Percentiles rank a stretch among this genome's conserved stretches.
These are phyloP conservation scores for Wickerhamomyces strasburgensis DNA, from an alignment of 805 yeast genomes.

Conservation along the genomic window DNA sequence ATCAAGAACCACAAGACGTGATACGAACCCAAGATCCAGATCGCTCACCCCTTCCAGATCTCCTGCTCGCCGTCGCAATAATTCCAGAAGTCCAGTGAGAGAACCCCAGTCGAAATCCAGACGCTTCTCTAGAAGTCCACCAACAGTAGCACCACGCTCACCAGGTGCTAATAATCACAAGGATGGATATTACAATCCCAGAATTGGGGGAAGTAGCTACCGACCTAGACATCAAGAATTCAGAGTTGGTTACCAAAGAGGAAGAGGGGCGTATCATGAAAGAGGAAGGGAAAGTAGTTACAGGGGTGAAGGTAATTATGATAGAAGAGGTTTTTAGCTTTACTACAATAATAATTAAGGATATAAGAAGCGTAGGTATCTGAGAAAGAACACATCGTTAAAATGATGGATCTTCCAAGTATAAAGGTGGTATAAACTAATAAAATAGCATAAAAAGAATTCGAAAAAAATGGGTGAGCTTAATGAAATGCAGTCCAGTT, in stretches of 20 bases:
- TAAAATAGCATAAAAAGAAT: slow-evolving; percentile 3
- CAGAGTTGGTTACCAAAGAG: not conserved
- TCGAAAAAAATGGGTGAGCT: slow-evolving; percentile 1
- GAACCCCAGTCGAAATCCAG: slow-evolving; percentile 1
- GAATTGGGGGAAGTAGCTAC: not conserved
- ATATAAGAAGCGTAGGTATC: no score
- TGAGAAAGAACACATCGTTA: no score
- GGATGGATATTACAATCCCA: not conserved
- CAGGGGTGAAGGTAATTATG: not conserved
- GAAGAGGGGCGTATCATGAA: not conserved
- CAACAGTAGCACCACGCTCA: slow-evolving; percentile 19
- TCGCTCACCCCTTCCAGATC: slow-evolving; percentile 5
- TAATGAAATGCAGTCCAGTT: not conserved
- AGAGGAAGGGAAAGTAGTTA: not conserved
- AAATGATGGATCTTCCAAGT: no score
- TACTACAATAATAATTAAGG: not conserved
- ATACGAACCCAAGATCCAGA: slow-evolving; percentile 10
- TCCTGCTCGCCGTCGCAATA: slow-evolving; percentile 7
- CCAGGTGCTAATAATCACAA: not conserved
- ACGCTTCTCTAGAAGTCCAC: slow-evolving; percentile 18
- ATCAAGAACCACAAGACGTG: slow-evolving; percentile 4
- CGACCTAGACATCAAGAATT: not conserved
- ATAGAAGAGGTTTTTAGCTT: not conserved
- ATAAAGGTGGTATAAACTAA: slow-evolving; percentile 1
- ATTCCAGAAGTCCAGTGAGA: slow-evolving; percentile 14